phyloP scores from a whole-genome alignment of 2,329 filamentous ascomycete genomes.

The Aureobasidium sp. region DNA sequence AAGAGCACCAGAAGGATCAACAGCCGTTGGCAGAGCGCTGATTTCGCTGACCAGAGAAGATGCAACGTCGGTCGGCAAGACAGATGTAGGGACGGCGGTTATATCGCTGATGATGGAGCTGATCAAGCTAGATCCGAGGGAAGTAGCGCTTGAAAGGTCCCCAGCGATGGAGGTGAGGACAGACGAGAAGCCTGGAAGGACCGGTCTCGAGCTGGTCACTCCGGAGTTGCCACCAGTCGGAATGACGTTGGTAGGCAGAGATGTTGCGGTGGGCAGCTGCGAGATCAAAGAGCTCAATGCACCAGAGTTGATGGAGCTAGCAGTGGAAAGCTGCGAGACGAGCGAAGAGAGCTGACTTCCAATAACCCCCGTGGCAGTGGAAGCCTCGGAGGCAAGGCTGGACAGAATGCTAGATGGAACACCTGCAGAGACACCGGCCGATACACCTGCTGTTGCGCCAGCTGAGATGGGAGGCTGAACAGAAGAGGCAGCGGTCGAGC shows the following conservation, averaged over 20 bases:
- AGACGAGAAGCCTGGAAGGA: neutral
- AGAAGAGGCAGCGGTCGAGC: neutral
- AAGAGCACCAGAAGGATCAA: neutral
- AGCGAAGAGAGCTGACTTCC: conserved; percentile 9
- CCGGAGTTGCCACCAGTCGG: neutral
- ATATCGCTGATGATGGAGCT: neutral
- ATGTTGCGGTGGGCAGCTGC: neutral
- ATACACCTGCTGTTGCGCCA: neutral
- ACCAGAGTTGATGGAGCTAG: neutral
- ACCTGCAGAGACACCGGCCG: neutral
- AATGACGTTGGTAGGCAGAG: neutral
- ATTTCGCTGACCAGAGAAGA: conserved; percentile 1
- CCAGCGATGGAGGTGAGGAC: neutral
- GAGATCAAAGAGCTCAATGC: conserved; percentile 10
- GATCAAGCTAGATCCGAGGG: neutral
- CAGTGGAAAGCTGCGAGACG: neutral
- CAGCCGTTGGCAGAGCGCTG: neutral
- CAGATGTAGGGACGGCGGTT: neutral
- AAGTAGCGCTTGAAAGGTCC: neutral
- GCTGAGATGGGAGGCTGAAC: neutral
- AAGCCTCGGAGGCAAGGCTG: neutral
- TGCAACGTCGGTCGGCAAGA: neutral
- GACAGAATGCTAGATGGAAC: neutral
- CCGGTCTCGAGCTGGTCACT: neutral
- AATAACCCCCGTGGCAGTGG: conserved; percentile 4